phyloP scores from a whole-genome alignment of 1,284 basidiomycete species.

The Trametes sp. region DNA sequence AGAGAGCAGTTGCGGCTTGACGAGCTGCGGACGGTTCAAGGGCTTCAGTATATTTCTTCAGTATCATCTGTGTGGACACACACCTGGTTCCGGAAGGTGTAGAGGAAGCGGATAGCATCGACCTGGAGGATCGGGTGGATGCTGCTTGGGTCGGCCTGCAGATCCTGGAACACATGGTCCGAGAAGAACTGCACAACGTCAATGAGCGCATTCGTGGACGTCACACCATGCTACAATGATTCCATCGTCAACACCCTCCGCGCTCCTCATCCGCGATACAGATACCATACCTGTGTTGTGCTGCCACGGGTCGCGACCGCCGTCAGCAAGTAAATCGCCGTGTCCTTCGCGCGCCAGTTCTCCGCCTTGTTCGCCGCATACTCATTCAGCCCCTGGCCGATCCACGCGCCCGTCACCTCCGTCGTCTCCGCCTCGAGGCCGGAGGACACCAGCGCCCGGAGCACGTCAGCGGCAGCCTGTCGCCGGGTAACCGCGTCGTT shows the following conservation, averaged over 20 bases:
- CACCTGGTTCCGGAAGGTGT: slow-evolving; percentile 96
- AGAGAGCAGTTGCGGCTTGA: slow-evolving; percentile 92
- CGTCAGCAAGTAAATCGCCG: slow-evolving; percentile 93
- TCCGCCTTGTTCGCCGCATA: slow-evolving; percentile 70
- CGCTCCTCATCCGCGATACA: background rate
- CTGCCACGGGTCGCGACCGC: slow-evolving; percentile 91
- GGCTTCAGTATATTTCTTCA: too few species aligned
- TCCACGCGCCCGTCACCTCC: slow-evolving; percentile 85
- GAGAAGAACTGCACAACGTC: slow-evolving; percentile 97
- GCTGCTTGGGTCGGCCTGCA: slow-evolving; percentile 73
- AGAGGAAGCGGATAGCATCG: slow-evolving; percentile 93
- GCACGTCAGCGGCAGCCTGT: slow-evolving; percentile 92
- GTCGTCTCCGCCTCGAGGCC: slow-evolving; percentile 89
- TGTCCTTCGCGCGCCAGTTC: slow-evolving; percentile 96
- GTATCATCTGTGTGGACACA: slow-evolving; percentile 27
- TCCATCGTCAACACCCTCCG: background rate
- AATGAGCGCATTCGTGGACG: slow-evolving; percentile 90
- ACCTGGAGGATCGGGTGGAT: slow-evolving; percentile 94
- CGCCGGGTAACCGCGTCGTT: slow-evolving; percentile 78
- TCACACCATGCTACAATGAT: slow-evolving; percentile 80
- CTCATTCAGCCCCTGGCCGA: slow-evolving; percentile 73
- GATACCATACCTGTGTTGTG: slow-evolving; percentile 71
- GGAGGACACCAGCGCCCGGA: slow-evolving; percentile 82
- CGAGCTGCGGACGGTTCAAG: slow-evolving; percentile 62
- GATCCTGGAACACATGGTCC: slow-evolving; percentile 88